Conservation (phyloP, 2,329 filamentous ascomycete species). For the Thelonectria olida region DNA sequence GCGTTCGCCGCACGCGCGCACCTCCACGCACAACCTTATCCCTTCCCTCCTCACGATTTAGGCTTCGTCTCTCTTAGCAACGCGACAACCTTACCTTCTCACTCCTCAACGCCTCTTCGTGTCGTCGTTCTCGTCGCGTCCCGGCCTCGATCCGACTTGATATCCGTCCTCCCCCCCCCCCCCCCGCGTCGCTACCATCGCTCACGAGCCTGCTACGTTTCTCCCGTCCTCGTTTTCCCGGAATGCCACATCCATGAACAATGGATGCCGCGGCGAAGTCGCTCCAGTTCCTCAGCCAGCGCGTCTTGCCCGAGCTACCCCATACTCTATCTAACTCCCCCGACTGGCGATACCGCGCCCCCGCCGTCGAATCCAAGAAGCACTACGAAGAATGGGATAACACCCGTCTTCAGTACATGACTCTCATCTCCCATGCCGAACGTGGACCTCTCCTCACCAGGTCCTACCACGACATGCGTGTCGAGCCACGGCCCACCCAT, state of each 20-base stretch:
- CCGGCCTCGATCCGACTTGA: conserved; percentile 25
- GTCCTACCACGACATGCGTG: conserved; percentile 66
- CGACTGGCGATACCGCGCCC: conserved; percentile 57
- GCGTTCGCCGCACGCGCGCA: conserved; percentile 23
- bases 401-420: conserved; percentile 64
- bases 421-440: conserved; percentile 65
- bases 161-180: conserved; percentile 16
- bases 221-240: conserved; percentile 41
- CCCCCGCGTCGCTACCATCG: conserved; percentile 35
- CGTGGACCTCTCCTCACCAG: conserved; percentile 66
- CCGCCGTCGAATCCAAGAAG: conserved; percentile 50
- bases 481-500: conserved; percentile 55
- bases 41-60: not conserved
- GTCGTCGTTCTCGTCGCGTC: conserved; percentile 29
- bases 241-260: conserved; percentile 53
- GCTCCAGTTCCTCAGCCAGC: conserved; percentile 62
- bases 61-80: conserved; percentile 4
- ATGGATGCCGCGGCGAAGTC: conserved; percentile 69
- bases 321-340: conserved; percentile 62
- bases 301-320: conserved; percentile 60
- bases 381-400: conserved; percentile 59
- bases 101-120: not conserved
- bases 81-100: not conserved
- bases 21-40: not conserved
- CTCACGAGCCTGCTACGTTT: conserved; percentile 34